phyloP scores from a whole-genome alignment of 1,284 basidiomycete species.

The Xanthoconium separans region DNA sequence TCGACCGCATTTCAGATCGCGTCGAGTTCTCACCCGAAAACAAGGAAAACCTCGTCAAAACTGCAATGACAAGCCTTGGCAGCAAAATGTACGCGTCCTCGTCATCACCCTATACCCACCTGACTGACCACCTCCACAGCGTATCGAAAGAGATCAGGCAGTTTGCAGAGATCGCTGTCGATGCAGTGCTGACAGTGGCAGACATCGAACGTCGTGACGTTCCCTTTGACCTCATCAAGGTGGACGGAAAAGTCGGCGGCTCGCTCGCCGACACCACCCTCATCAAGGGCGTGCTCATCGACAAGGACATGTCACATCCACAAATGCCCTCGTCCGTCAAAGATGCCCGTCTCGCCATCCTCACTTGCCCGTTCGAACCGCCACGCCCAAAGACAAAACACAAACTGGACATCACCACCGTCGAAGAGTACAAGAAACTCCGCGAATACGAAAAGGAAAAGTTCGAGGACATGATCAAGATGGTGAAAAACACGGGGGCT shows the following conservation, averaged over 20 bases:
- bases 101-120: background rate
- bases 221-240: constrained; percentile 98
- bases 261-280: constrained; percentile 92
- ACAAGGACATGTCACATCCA: constrained; percentile 99
- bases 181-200: constrained; percentile 93
- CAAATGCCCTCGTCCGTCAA: constrained; percentile 92
- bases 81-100: constrained; percentile 83
- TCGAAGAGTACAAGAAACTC: constrained; percentile 97
- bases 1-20: constrained; percentile 91
- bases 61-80: constrained; percentile 93
- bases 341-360: constrained; percentile 93
- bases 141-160: constrained; percentile 96
- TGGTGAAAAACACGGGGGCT: constrained; percentile 96
- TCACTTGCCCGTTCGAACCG: constrained; percentile 98
- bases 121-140: constrained; percentile 42
- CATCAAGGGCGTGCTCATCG: constrained; percentile 94
- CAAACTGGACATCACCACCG: constrained; percentile 95
- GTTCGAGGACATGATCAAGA: constrained; percentile 96
- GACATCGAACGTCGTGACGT: constrained; percentile 95
- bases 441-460: constrained; percentile 95
- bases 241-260: constrained; percentile 98
- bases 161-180: constrained; percentile 97
- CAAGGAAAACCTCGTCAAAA: constrained; percentile 88
- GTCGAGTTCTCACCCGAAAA: constrained; percentile 84
- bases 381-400: constrained; percentile 99